A percentile compares a stretch with the other conserved stretches of the same genome.
Evolutionary conservation across 176 grass and related monocot genomes (phyloP).

Genomic region (Bolboschoenus planiculmis): DNA sequence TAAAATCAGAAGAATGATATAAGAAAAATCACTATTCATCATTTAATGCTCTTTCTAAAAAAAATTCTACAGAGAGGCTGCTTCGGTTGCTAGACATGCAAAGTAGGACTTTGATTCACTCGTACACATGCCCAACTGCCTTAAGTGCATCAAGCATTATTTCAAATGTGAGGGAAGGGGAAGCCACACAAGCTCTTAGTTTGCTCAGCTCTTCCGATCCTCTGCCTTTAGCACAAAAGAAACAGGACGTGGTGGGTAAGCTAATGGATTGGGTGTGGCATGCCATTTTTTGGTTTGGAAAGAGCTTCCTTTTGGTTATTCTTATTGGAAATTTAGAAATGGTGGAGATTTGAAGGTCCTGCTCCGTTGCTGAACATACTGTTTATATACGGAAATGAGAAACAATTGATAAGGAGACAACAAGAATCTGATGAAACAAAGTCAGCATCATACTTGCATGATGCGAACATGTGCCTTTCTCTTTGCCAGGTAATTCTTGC

Average conservation of each 20-base stretch:
- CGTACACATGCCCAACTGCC: conserved; percentile 17
- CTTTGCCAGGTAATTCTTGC: neutral
- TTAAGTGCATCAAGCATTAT: neutral
- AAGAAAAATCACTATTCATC: too few species aligned
- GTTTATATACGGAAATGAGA: conserved; percentile 16
- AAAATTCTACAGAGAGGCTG: too few species aligned
- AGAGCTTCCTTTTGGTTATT: conserved; percentile 11
- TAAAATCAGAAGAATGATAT: too few species aligned
- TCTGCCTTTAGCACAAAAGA: conserved; percentile 21
- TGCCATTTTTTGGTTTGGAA: neutral
- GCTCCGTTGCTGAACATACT: neutral
- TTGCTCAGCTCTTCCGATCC: conserved; percentile 23
- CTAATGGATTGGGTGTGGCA: conserved; percentile 25
- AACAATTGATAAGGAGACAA: neutral
- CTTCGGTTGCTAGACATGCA: conserved; percentile 40
- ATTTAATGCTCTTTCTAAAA: too few species aligned
- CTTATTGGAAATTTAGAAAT: conserved; percentile 1
- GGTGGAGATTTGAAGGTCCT: neutral
- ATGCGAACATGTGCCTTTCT: neutral
- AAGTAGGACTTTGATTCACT: conserved; percentile 22
- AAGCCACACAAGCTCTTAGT: conserved; percentile 6
- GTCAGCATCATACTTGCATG: neutral
- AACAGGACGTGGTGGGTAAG: conserved; percentile 16
- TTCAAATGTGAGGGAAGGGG: neutral
- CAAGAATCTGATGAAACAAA: neutral